phyloP scores from a whole-genome alignment of 352 stramenopile species.

The Pilasporangium apinafurcum region DNA sequence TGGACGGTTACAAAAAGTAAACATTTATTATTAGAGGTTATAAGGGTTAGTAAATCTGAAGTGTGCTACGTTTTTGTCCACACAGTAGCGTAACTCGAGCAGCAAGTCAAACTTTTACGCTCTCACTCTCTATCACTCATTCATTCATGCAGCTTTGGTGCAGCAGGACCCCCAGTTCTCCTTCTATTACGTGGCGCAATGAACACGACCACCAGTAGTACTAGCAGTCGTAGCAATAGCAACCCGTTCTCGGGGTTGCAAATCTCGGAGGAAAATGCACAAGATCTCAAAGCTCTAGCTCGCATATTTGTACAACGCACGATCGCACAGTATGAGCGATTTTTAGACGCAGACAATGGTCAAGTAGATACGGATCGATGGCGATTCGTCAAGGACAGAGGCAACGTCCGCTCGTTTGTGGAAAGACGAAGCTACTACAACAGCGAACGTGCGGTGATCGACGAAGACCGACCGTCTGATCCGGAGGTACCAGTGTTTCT shows the following conservation, averaged over 20 bases:
- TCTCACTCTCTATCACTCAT: too few species aligned
- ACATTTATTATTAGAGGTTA: too few species aligned
- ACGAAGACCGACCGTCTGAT: neutral
- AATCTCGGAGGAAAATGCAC: slow-evolving; percentile 4
- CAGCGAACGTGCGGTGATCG: neutral
- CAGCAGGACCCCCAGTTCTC: too few species aligned
- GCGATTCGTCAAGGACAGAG: slow-evolving; percentile 4
- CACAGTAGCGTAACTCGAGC: too few species aligned
- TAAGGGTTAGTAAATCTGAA: too few species aligned
- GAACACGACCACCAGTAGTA: neutral
- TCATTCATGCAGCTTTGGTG: too few species aligned
- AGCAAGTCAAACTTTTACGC: too few species aligned
- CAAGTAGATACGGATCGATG: neutral
- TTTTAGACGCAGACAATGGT: neutral
- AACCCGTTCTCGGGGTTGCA: slow-evolving; percentile 2
- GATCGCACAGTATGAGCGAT: slow-evolving; percentile 6
- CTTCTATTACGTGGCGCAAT: too few species aligned
- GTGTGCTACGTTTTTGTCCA: too few species aligned
- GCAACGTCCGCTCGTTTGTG: slow-evolving; percentile 4
- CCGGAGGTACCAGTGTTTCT: neutral
- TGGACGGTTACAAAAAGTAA: too few species aligned
- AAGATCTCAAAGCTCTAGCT: slow-evolving; percentile 4
- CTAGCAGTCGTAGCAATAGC: neutral
- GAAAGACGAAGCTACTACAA: neutral
- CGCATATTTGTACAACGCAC: slow-evolving; percentile 5